A percentile compares a stretch with the other conserved stretches of the same genome.
phyloP scores from a whole-genome alignment of 345 rosid genomes.

The Populus alba region DNA sequence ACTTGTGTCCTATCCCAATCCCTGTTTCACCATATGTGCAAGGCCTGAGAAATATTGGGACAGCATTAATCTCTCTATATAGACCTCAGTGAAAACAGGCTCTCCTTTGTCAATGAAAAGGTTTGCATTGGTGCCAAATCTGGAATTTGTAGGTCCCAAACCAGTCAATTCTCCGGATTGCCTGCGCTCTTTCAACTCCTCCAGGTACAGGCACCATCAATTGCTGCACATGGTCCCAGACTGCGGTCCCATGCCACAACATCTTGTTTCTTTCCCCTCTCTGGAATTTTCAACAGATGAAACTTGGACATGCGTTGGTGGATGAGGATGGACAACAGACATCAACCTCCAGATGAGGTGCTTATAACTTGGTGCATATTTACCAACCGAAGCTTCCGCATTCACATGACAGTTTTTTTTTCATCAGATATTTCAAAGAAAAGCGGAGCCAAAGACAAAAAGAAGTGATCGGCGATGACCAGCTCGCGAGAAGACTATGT shows the following conservation, averaged over 20 bases:
- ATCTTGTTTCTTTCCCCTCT: too few relatives aligned
- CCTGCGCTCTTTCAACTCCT: constrained; percentile 35
- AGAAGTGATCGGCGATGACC: constrained; percentile 14
- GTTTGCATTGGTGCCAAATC: constrained; percentile 20
- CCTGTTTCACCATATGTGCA: neutral
- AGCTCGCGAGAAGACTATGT: constrained; percentile 11
- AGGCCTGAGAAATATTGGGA: constrained; percentile 13
- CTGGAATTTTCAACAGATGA: neutral
- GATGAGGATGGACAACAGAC: constrained; percentile 20
- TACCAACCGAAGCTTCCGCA: neutral
- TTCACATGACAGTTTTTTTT: neutral
- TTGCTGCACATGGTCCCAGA: constrained; percentile 14
- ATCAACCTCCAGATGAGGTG: constrained; percentile 27
- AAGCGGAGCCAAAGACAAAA: constrained; percentile 1
- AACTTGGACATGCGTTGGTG: neutral
- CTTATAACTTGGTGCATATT: neutral
- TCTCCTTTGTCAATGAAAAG: constrained; percentile 29
- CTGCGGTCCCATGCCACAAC: too few relatives aligned
- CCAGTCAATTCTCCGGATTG: constrained; percentile 21
- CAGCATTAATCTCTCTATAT: constrained; percentile 21
- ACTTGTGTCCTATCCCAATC: constrained; percentile 9
- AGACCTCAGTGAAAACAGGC: constrained; percentile 19
- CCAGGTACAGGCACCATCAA: constrained; percentile 22
- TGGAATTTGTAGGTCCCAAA: neutral
- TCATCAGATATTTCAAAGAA: neutral